phyloP scores from a whole-genome alignment of 345 rosid genomes.

The Luvunga scandens region DNA sequence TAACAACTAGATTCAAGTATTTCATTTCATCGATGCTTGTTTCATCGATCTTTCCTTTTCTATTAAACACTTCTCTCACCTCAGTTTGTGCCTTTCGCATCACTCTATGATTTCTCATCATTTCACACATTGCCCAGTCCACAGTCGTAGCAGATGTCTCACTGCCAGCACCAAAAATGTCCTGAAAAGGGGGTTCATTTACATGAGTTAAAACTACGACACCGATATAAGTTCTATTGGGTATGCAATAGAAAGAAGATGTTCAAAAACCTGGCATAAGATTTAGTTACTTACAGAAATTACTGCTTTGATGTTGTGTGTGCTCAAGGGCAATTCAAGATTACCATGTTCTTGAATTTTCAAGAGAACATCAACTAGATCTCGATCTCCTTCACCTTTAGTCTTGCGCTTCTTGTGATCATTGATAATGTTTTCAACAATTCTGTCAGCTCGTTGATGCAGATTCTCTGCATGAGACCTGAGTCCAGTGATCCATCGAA shows the following conservation, averaged over 20 bases:
- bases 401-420: neutral
- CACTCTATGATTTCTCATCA: constrained; percentile 23
- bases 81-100: constrained; percentile 28
- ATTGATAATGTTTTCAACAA: constrained; percentile 20
- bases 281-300: constrained; percentile 16
- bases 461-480: constrained; percentile 11
- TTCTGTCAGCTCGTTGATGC: constrained; percentile 8
- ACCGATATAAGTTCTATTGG: neutral
- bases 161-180: constrained; percentile 21
- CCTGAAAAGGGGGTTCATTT: constrained; percentile 5
- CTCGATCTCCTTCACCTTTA: neutral
- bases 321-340: constrained; percentile 11
- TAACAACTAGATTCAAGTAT: constrained; percentile 3
- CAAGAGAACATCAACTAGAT: constrained; percentile 21
- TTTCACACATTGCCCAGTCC: constrained; percentile 27
- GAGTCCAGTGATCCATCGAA: constrained; percentile 17
- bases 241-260: neutral
- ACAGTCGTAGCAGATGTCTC: constrained; percentile 20
- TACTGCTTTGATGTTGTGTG: constrained; percentile 35
- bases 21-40: neutral
- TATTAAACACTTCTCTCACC: constrained; percentile 18
- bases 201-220: neutral
- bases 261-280: neutral
- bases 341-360: constrained; percentile 8
- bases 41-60: constrained; percentile 19